These are phyloP conservation scores for Pseudogymnoascus sp. DNA, from an alignment of 2,329 filamentous ascomycete species.

Conservation along the genomic window DNA sequence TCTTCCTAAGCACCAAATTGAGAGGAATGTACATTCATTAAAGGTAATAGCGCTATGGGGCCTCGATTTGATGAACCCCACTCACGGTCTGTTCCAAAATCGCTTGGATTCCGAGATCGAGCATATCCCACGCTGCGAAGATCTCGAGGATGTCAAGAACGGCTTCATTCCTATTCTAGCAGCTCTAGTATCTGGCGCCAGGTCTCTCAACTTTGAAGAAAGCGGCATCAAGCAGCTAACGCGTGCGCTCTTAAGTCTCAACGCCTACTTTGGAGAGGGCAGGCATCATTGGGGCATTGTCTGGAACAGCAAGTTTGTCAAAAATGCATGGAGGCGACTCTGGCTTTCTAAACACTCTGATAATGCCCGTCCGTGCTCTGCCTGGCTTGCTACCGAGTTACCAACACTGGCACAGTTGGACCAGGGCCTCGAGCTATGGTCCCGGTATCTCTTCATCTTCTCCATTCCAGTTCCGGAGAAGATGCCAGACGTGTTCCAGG, in stretches of 20 bases:
- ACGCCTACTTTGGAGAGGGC: constrained; percentile 33
- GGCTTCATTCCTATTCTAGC: constrained; percentile 49
- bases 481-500: constrained; percentile 53
- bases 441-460: constrained; percentile 41
- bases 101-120: constrained; percentile 44
- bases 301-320: constrained; percentile 41
- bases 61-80: constrained; percentile 42
- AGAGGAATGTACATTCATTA: constrained; percentile 43
- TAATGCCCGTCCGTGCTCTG: constrained; percentile 34
- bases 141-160: constrained; percentile 41
- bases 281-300: constrained; percentile 39
- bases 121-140: constrained; percentile 36
- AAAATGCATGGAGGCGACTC: constrained; percentile 38
- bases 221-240: constrained; percentile 38
- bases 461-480: constrained; percentile 37
- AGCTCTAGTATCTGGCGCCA: constrained; percentile 43
- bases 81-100: constrained; percentile 43
- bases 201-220: constrained; percentile 39
- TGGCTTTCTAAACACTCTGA: constrained; percentile 40
- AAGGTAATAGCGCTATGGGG: constrained; percentile 46
- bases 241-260: constrained; percentile 23
- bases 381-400: constrained; percentile 40
- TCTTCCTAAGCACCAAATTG: constrained; percentile 42
- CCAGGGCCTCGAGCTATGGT: constrained; percentile 40
- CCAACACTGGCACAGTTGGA: constrained; percentile 41